phyloP scores from a whole-genome alignment of 768 basidiomycete genomes.

The Glaciozyma martinii region DNA sequence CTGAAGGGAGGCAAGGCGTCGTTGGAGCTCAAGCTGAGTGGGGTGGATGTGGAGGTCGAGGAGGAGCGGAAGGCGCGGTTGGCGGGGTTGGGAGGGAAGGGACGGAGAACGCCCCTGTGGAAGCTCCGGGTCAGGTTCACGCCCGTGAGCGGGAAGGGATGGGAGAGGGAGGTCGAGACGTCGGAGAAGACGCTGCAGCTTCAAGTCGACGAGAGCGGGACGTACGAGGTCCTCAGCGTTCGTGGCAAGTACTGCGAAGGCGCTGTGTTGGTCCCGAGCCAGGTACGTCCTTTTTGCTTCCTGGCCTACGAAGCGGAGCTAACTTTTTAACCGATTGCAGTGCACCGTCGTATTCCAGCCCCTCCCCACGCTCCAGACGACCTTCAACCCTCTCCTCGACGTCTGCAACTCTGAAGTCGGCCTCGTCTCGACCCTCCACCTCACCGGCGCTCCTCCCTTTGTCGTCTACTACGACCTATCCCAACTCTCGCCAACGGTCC shows the following conservation, averaged over 20 bases:
- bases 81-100: not conserved
- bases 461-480: constrained; percentile 23
- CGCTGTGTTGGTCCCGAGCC: constrained; percentile 16
- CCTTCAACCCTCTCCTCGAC: constrained; percentile 21
- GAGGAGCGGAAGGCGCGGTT: not conserved
- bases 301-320: not conserved
- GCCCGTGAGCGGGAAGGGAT: not conserved
- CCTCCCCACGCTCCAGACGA: constrained; percentile 16
- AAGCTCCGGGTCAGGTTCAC: constrained; percentile 10
- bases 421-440: constrained; percentile 14
- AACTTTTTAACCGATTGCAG: not conserved
- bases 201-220: constrained; percentile 14
- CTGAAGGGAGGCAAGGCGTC: constrained; percentile 1
- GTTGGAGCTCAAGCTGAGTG: constrained; percentile 7
- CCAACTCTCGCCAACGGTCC: not conserved
- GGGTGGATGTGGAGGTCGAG: constrained; percentile 2
- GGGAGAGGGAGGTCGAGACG: not conserved
- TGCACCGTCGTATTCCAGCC: constrained; percentile 27
- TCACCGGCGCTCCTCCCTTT: constrained; percentile 27
- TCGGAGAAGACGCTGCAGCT: constrained; percentile 1
- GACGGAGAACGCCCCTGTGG: not conserved
- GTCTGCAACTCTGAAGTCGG: constrained; percentile 26
- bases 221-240: constrained; percentile 23
- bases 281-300: constrained; percentile 1
- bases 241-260: constrained; percentile 18